phyloP scores from a whole-genome alignment of 176 grass and related monocot genomes.

The Triticum urartu region DNA sequence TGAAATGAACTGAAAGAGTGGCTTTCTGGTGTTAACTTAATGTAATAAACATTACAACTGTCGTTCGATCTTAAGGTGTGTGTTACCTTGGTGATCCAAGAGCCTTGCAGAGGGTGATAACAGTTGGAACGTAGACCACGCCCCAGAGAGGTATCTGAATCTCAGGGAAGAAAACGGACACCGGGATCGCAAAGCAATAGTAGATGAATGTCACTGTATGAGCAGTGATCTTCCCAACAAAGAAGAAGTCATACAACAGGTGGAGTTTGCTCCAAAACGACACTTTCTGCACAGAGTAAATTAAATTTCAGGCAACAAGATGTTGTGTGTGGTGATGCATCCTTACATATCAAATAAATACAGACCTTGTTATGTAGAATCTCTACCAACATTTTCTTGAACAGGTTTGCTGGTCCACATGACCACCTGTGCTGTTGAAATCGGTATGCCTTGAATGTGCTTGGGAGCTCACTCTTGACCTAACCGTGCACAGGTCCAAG shows the following conservation, averaged over 20 bases:
- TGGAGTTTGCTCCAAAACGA: constrained; percentile 67
- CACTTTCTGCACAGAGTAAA: constrained; percentile 46
- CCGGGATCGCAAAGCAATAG: constrained; percentile 59
- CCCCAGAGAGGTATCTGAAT: constrained; percentile 66
- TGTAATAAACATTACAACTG: background rate
- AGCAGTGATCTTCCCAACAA: constrained; percentile 59
- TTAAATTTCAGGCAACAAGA: constrained; percentile 11
- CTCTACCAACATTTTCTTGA: constrained; percentile 78
- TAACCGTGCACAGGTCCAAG: constrained; percentile 15
- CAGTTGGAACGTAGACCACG: constrained; percentile 38
- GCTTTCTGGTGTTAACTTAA: constrained; percentile 3
- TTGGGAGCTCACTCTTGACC: constrained; percentile 93
- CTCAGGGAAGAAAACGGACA: constrained; percentile 73
- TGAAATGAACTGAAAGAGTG: constrained; percentile 74
- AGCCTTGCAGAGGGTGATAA: constrained; percentile 81
- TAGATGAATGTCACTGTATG: constrained; percentile 82
- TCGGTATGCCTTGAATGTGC: constrained; percentile 87
- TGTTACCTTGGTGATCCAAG: constrained; percentile 81
- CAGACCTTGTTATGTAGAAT: constrained; percentile 61
- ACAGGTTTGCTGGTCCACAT: constrained; percentile 86
- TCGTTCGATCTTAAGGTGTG: background rate
- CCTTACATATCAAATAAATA: background rate
- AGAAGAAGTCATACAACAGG: constrained; percentile 86
- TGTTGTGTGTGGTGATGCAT: background rate
- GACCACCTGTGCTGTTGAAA: constrained; percentile 98